These are phyloP conservation scores for Claviceps humidiphila DNA, from an alignment of 2,329 filamentous ascomycete genomes.

Conservation along the genomic window DNA sequence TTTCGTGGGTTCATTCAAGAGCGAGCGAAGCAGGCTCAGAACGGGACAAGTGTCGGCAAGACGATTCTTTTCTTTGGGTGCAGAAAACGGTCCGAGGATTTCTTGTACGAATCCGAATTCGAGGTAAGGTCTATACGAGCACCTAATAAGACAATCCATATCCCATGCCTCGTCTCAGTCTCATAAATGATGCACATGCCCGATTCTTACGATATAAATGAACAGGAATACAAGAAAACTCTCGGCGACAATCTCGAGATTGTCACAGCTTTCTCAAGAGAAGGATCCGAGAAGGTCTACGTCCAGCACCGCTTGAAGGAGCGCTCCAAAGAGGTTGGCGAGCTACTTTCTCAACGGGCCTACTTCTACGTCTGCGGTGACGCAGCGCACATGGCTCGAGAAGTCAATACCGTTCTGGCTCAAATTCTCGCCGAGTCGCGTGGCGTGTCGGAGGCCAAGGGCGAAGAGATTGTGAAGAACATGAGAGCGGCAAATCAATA, in stretches of 20 bases:
- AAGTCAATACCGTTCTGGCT: conserved; percentile 75
- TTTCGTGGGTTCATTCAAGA: conserved; percentile 95
- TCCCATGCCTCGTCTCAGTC: no score
- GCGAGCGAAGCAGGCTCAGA: conserved; percentile 67
- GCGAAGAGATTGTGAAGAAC: conserved; percentile 89
- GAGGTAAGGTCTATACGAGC: conserved; percentile 48
- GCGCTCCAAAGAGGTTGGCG: conserved; percentile 69
- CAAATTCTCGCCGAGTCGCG: conserved; percentile 80
- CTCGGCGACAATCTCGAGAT: conserved; percentile 84
- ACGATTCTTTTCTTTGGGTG: conserved; percentile 94
- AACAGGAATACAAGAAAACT: conserved; percentile 65
- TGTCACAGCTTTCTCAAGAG: conserved; percentile 90
- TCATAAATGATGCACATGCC: background rate
- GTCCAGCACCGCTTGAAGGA: conserved; percentile 89
- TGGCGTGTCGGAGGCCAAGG: conserved; percentile 71
- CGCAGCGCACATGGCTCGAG: conserved; percentile 90
- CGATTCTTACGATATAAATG: background rate
- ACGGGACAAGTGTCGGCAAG: conserved; percentile 71
- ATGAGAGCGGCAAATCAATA: conserved; percentile 95
- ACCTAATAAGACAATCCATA: background rate
- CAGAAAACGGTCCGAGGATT: conserved; percentile 77
- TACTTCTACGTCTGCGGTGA: conserved; percentile 99
- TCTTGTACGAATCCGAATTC: conserved; percentile 85
- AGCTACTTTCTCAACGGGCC: conserved; percentile 71
- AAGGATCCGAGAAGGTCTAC: conserved; percentile 79